Percentiles rank a stretch among this genome's conserved stretches.
phyloP scores from a whole-genome alignment of 805 yeast species.

The Tetrapisispora pingtungensis region DNA sequence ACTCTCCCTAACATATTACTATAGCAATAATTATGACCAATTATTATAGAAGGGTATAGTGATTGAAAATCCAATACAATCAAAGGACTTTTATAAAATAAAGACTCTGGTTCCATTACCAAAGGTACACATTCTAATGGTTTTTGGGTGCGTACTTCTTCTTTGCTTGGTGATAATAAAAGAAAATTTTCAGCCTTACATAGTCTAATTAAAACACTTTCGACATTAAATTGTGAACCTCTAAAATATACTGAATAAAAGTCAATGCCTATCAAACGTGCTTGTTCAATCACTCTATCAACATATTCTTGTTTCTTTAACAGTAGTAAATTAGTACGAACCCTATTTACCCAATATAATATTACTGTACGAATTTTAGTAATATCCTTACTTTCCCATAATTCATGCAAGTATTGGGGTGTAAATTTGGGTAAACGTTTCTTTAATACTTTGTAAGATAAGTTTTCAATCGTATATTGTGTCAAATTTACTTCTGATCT shows the following conservation, averaged over 20 bases:
- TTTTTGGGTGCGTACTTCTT: constrained; percentile 72
- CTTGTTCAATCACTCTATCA: constrained; percentile 66
- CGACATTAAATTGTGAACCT: constrained; percentile 93
- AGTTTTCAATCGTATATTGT: constrained; percentile 68
- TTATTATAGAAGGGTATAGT: constrained; percentile 82
- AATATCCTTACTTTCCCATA: constrained; percentile 30
- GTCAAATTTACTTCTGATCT: constrained; percentile 52
- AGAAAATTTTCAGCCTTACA: constrained; percentile 68
- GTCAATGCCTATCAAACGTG: constrained; percentile 80
- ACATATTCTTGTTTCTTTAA: constrained; percentile 56
- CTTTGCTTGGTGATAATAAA: constrained; percentile 67
- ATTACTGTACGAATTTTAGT: constrained; percentile 34
- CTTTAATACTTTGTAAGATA: constrained; percentile 58
- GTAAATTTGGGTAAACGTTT: constrained; percentile 56
- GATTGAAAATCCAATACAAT: constrained; percentile 91
- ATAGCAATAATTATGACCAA: constrained; percentile 84
- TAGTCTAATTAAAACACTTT: constrained; percentile 65
- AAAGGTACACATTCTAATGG: constrained; percentile 82
- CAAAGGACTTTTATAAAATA: constrained; percentile 78
- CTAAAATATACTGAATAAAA: constrained; percentile 78
- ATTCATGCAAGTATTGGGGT: constrained; percentile 36
- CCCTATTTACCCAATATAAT: constrained; percentile 37
- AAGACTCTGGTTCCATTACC: constrained; percentile 85
- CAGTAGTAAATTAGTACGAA: constrained; percentile 35
- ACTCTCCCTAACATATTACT: constrained; percentile 61